Base-by-base conservation (phyloP, 371 early-diverging fungal genomes). In the Mucor saturninus region DNA sequence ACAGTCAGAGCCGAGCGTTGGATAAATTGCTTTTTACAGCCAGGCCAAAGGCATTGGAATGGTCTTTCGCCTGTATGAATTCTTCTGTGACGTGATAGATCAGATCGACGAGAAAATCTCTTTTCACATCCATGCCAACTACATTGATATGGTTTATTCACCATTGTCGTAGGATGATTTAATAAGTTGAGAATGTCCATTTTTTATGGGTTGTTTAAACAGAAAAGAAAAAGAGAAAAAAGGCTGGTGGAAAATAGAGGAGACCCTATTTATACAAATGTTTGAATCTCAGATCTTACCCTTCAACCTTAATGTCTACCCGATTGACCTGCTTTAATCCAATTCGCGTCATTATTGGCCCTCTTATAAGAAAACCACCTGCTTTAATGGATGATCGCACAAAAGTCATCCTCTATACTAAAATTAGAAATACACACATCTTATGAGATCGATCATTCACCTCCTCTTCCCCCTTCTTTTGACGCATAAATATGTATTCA, bases 1-100 rank as follows among this genome's bases (percentile, higher is more conserved):
- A 91, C 91, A 0, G 89, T 91, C 59, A 92, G 75, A 37, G 91
- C 93, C 7, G 93, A 92, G 30, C 88, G 79, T 76, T 90, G 92
- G 61, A 91, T 88, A 64, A 92, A 92, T 54, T 84, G 83, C 73
- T 91, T 92, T 64, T 77, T 81, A 69, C 93, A 92, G 37, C 79
- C 83, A 37, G 71, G 67, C 75, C 85, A 86, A 21, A 73, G 62
- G 72, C 93, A 91, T 31, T 76, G 75, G 69, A 84, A 91, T 1
- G 91, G 90, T 71, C 85, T 77, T 68, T 89, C 91, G 50, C 88
- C 88, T 5, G 91, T 90, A 65, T 92, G 92, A 68, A 92, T 92
- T 46, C 91, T 79, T 14, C 77, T 77, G 74, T 92, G 92, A 48
- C 92, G 84, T 35, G 84, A 81, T 32, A 92, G 79, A 65, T 92